phyloP scores from a whole-genome alignment of 495 filamentous ascomycete genomes.

The Viridothelium virens region DNA sequence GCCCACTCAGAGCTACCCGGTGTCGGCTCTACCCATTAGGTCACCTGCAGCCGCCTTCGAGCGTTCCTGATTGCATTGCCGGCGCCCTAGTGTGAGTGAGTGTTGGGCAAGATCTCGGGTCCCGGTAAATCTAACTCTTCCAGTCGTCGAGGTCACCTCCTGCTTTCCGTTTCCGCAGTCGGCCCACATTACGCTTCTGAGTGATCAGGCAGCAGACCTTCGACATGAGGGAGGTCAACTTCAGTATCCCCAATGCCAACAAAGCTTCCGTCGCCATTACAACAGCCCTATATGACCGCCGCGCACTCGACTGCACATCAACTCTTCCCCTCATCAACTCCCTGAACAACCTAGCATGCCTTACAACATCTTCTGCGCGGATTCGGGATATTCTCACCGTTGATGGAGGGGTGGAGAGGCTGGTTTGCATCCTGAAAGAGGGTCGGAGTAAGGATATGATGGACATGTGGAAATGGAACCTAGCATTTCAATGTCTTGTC shows the following conservation, averaged over 20 bases:
- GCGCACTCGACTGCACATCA: slow-evolving; percentile 95
- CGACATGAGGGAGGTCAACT: slow-evolving; percentile 98
- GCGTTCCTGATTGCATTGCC: not conserved
- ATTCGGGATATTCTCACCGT: slow-evolving; percentile 96
- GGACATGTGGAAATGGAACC: slow-evolving; percentile 99
- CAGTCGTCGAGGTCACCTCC: not conserved
- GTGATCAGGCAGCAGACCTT: not conserved
- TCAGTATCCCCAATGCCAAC: slow-evolving; percentile 98
- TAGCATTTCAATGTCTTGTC: slow-evolving; percentile 96
- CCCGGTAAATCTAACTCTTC: not conserved
- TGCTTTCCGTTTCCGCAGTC: slow-evolving; percentile 2
- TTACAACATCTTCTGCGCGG: slow-evolving; percentile 95
- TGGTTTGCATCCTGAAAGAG: slow-evolving; percentile 96
- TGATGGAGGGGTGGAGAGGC: slow-evolving; percentile 91
- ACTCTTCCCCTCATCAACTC: slow-evolving; percentile 97
- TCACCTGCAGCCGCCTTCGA: not conserved
- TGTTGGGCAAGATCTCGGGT: slow-evolving; percentile 3
- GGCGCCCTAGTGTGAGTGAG: not conserved
- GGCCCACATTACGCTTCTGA: not conserved
- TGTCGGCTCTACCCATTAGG: not conserved
- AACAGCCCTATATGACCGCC: slow-evolving; percentile 92
- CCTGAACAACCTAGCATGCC: slow-evolving; percentile 93
- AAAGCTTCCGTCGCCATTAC: slow-evolving; percentile 99
- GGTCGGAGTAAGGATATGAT: slow-evolving; percentile 94
- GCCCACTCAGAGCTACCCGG: not conserved